Evolutionary conservation across 306 rosid species (phyloP), one percentile per base, ranked within the genome.

Genomic region (Mimosa bimucronata): DNA sequence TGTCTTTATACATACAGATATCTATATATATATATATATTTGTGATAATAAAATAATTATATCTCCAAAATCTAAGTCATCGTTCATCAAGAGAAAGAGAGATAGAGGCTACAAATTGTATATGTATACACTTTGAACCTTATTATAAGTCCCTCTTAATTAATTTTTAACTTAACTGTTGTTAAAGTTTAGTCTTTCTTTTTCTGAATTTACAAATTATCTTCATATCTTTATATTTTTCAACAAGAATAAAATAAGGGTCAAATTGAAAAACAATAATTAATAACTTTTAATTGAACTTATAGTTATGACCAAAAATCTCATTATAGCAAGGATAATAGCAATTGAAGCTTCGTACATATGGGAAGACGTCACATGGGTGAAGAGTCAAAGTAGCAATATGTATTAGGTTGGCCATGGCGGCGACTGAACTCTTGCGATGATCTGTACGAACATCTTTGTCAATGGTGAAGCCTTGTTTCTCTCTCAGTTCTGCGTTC

Each of bases 341-440:
- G 69, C 4, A 77, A 66, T 83, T 73, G 85, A 81, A 85, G 85
- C 74, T 81, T 85, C 81, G 73, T 42, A 85, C 81, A 58, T 38
- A 81, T 73, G 14, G 55, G 81, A 28, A 30, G 67, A 70, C 66
- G 73, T 79, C 83, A 77, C 78, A 75, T 74, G 90, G 81, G 78
- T 26, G 79, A 53, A 58, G 66, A 76, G 87, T 87, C 83, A 87
- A 86, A 75, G 60, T 16, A 60, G 73, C 18, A 29, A 40, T 13
- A 29, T 60, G 72, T 42, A 77, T 28, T 34, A 19, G 26, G 60
- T 40, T 72, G 75, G 71, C 76, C 29, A 16, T 30, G 70, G 68
- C 26, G 55, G 80, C 77, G 9, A 78, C 79, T 52, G 34, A 74
- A 29, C 53, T 77, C 41, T 0, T 77, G 28, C 0, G 53, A 7